Evolutionary conservation across 1,284 basidiomycete genomes (phyloP).

Genomic region (Grifola frondosa): DNA sequence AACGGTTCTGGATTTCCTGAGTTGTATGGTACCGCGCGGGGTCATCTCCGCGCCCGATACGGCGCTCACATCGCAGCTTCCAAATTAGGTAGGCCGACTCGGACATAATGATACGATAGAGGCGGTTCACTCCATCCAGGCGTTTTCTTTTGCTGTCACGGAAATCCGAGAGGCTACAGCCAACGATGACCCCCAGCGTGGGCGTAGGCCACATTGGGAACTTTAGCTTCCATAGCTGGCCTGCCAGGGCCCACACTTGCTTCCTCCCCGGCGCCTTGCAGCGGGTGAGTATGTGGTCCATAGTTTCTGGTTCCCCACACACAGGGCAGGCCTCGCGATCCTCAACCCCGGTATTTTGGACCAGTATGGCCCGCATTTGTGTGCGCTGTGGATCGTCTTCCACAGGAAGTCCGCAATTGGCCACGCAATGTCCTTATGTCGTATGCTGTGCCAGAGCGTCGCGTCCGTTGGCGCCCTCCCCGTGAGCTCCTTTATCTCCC

Average conservation of each 20-base stretch:
- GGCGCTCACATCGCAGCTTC: slow-evolving; percentile 29
- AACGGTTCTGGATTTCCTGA: no score
- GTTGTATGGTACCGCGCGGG: no score
- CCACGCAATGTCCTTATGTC: slow-evolving; percentile 23
- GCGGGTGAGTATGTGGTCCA: slow-evolving; percentile 35
- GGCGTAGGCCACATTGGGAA: slow-evolving; percentile 3
- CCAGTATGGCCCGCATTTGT: slow-evolving; percentile 34
- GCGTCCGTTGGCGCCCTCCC: no score
- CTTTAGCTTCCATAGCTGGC: slow-evolving; percentile 15
- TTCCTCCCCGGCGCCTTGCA: slow-evolving; percentile 26
- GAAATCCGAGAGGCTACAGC: slow-evolving; percentile 4
- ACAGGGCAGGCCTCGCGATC: slow-evolving; percentile 24
- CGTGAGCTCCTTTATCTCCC: no score
- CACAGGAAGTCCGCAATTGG: slow-evolving; percentile 33
- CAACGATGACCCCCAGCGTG: slow-evolving; percentile 10
- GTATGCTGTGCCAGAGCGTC: slow-evolving; percentile 11
- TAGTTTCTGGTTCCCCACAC: slow-evolving; percentile 28
- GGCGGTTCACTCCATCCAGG: slow-evolving; percentile 3
- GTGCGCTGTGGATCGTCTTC: slow-evolving; percentile 32
- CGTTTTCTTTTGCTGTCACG: background rate
- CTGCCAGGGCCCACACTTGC: slow-evolving; percentile 26
- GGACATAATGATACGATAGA: slow-evolving; percentile 29
- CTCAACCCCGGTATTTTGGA: slow-evolving; percentile 20
- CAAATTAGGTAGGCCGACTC: slow-evolving; percentile 34
- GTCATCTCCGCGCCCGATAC: no score